Conservation (phyloP, 345 rosid species). For the Toxicodendron radicans region DNA sequence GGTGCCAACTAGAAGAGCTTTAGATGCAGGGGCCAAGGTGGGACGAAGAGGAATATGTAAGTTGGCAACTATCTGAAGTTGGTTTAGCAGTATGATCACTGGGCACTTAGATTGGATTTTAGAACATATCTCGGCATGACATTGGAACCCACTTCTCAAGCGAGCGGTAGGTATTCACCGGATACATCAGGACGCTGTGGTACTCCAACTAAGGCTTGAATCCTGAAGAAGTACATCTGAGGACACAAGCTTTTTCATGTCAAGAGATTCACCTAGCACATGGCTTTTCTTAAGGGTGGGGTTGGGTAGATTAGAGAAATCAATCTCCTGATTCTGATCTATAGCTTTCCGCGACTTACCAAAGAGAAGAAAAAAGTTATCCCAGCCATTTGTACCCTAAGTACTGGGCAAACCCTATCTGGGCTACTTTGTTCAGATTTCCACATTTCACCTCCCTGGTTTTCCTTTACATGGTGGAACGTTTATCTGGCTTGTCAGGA, state of each 20-base stretch:
- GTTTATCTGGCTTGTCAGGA: conserved; percentile 48
- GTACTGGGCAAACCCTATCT: too few species aligned
- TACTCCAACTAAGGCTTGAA: conserved; percentile 34
- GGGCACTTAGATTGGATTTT: conserved; percentile 42
- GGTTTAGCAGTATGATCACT: conserved; percentile 57
- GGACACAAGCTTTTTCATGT: conserved; percentile 43
- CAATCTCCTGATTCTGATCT: conserved; percentile 43
- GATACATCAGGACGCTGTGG: conserved; percentile 49
- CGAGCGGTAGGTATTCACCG: too few species aligned
- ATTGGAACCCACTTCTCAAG: conserved; percentile 51
- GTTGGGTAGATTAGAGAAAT: conserved; percentile 49
- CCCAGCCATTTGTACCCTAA: conserved; percentile 33
- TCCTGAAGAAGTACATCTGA: too few species aligned
- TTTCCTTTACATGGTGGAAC: conserved; percentile 15
- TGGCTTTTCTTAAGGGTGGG: conserved; percentile 47
- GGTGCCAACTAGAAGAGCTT: conserved; percentile 43
- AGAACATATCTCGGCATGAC: conserved; percentile 46
- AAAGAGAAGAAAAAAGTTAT: conserved; percentile 33
- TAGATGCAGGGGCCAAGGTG: conserved; percentile 33
- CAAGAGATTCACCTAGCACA: conserved; percentile 40
- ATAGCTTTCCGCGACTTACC: conserved; percentile 43
- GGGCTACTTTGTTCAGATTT: too few species aligned
- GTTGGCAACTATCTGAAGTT: conserved; percentile 48
- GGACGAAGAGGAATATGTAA: conserved; percentile 37
- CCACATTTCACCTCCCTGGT: too few species aligned